Conservation (phyloP, 169 alveolate genomes). For the Cryptosporidium parvum region DNA sequence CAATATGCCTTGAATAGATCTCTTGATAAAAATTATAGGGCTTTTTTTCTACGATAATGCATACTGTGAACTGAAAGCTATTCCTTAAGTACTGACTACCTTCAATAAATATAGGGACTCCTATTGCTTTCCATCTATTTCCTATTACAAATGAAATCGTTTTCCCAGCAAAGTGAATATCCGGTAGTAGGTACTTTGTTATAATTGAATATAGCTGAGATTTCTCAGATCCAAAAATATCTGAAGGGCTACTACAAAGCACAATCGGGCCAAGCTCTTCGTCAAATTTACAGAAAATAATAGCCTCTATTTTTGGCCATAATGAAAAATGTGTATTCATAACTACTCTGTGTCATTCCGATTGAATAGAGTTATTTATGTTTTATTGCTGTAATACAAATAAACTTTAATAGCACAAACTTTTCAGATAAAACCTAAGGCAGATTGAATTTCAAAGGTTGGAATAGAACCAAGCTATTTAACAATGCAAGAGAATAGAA, state of each 20-base stretch:
- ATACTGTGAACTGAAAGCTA: slow-evolving; percentile 68
- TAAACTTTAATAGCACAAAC: background rate
- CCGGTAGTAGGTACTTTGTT: slow-evolving; percentile 49
- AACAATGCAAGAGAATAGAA: no score
- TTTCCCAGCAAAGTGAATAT: slow-evolving; percentile 42
- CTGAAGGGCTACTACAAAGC: slow-evolving; percentile 56
- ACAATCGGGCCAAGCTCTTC: slow-evolving; percentile 74
- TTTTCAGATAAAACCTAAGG: background rate
- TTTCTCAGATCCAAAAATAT: slow-evolving; percentile 39
- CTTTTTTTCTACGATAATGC: slow-evolving; percentile 32
- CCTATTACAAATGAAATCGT: slow-evolving; percentile 37
- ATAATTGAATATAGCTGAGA: slow-evolving; percentile 40
- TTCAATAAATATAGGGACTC: slow-evolving; percentile 66
- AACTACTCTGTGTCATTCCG: background rate
- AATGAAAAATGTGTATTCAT: slow-evolving; percentile 13
- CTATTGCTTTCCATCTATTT: slow-evolving; percentile 60
- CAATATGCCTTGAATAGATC: slow-evolving; percentile 57
- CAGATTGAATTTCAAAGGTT: no score
- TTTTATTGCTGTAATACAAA: no score
- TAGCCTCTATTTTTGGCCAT: slow-evolving; percentile 74
- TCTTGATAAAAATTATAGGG: slow-evolving; percentile 7
- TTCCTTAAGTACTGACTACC: slow-evolving; percentile 59
- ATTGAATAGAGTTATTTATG: background rate
- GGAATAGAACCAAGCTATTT: background rate
- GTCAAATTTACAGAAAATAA: slow-evolving; percentile 72